Evolutionary conservation across 306 rosid species (phyloP).

Genomic region (Prunus kanzakura): DNA sequence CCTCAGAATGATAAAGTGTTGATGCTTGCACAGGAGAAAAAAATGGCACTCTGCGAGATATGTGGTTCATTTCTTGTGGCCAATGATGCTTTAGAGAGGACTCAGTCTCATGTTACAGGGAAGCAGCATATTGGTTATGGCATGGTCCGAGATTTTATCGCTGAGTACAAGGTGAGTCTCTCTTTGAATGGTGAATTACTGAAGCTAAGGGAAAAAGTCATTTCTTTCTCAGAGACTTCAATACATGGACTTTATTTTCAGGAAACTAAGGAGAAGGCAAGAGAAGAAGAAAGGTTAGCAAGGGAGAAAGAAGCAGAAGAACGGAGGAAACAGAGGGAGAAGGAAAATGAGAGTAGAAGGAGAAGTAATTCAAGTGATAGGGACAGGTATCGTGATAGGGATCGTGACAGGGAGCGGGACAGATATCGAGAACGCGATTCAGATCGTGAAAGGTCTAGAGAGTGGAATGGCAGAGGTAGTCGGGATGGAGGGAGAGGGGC

Average conservation of each 20-base stretch:
- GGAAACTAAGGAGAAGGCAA: slow-evolving; percentile 78
- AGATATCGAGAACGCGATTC: slow-evolving; percentile 69
- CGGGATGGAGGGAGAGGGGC: slow-evolving; percentile 71
- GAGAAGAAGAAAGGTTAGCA: slow-evolving; percentile 77
- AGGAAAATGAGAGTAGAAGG: slow-evolving; percentile 60
- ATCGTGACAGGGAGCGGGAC: slow-evolving; percentile 68
- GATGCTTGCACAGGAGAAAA: slow-evolving; percentile 91
- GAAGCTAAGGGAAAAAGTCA: neutral
- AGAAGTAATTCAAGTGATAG: slow-evolving; percentile 74
- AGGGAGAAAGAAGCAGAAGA: slow-evolving; percentile 91
- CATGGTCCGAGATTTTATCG: slow-evolving; percentile 91
- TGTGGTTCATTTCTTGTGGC: slow-evolving; percentile 99
- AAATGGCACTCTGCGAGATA: slow-evolving; percentile 95
- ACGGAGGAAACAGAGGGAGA: slow-evolving; percentile 79
- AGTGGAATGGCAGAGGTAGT: slow-evolving; percentile 62
- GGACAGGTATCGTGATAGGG: slow-evolving; percentile 66
- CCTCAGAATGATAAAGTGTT: slow-evolving; percentile 70
- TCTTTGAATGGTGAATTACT: slow-evolving; percentile 12
- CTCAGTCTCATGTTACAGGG: slow-evolving; percentile 94
- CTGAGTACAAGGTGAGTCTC: slow-evolving; percentile 66
- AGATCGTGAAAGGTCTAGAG: slow-evolving; percentile 73
- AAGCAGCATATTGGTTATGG: slow-evolving; percentile 99
- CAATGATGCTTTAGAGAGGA: slow-evolving; percentile 97
- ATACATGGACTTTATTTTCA: slow-evolving; percentile 30
- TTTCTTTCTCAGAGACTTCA: slow-evolving; percentile 2